Base-by-base conservation (phyloP, 1,284 basidiomycete genomes). In the Phaffia rhodozyma region DNA sequence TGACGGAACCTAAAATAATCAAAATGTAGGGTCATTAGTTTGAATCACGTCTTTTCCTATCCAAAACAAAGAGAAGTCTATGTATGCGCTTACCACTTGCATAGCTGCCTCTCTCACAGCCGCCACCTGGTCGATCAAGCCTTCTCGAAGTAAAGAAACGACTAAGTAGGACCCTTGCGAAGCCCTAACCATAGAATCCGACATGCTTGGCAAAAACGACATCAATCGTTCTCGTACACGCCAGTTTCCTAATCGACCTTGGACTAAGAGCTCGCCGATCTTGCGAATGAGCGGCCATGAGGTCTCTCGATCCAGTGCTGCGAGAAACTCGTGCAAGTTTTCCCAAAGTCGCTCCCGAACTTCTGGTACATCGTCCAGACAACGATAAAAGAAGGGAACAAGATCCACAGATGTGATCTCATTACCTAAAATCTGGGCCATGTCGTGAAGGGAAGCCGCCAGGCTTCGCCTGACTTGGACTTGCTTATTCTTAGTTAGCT, bases 361-460 rank as follows among this genome's bases (percentile, higher is more conserved):
- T 58, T 88, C 86, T 57, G 80, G 77, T 65, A 86, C 85, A 5
- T 82, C 82, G 23, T 82, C 79, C 73, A 75, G 79, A 77, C 73
- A 77, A 3, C 80, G 80, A 74, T 81, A 81, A 84, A 90, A 91
- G 0, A 91, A 80, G 3, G 80, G 80, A 62, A 93, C 71, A 58
- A 98, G 77, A 72, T 94, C 91, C 52, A 76, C 74, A 50, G 79
- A 78, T 0, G 91, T 80, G 62, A 86, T 79, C 50, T 85, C 82
- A 16, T 82, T 78, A 0, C 87, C 87, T 53, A 97, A 80, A 63
- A 97, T 86, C 71, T 85, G 85, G 47, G 91, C 92, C 54, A 97
- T 76, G 74, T 94, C 91, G 66, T 92, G 92, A 32, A 96, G 73
- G 58, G 89, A 90, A 1, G 93, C 89, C 1, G 91, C 88, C 54